Base-by-base conservation (phyloP, 2,329 filamentous ascomycete genomes). In the Fusarium coffeatum region DNA sequence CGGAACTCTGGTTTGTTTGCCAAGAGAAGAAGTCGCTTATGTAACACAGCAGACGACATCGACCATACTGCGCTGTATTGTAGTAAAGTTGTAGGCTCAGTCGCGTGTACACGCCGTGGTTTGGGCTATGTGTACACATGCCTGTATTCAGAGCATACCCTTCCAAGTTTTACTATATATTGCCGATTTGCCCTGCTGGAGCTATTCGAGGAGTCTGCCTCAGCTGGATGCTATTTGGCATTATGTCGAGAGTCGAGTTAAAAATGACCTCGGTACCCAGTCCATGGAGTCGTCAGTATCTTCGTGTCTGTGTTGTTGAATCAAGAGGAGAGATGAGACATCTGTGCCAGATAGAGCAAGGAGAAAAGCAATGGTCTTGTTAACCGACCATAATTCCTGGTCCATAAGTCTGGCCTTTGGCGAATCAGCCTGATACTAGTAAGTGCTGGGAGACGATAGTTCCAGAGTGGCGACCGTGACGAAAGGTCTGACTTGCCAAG, bases 381-480 rank as follows among this genome's bases (percentile, higher is more conserved):
- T 50, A 45, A 66, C 56, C 57, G 34, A 47, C 56, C 50, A 57
- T 40, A 48, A 53, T n/a, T 20, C 7, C n/a, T 53, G 23, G 23
- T 27, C n/a, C 34, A n/a, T n/a, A 16, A 23, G 42, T 28, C 57
- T 50, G 63, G 45, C 56, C 67, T 61, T 50, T 53, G 53, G 30
- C 23, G 49, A 75, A 68, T 25, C 22, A 25, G 16, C 15, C 59
- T 62, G 48, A 64, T 74, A 62, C 50, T 66, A 61, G 62, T 58
- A 68, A 54, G 40, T 50, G 49, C 58, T 69, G 66, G 64, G 64
- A 72, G 59, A 55, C 30, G 28, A 60, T 69, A 61, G 64, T 59
- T 55, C 40, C 54, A 53, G 60, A 54, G 66, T 68, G 55, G 64
- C 66, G 62, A 47, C 55, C 64, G 54, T 68, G 54, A 72, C 64